Evolutionary conservation across 2,329 filamentous ascomycete species (phyloP), one percentile per base, ranked within the genome.

Genomic region (Rutstroemia sp.): DNA sequence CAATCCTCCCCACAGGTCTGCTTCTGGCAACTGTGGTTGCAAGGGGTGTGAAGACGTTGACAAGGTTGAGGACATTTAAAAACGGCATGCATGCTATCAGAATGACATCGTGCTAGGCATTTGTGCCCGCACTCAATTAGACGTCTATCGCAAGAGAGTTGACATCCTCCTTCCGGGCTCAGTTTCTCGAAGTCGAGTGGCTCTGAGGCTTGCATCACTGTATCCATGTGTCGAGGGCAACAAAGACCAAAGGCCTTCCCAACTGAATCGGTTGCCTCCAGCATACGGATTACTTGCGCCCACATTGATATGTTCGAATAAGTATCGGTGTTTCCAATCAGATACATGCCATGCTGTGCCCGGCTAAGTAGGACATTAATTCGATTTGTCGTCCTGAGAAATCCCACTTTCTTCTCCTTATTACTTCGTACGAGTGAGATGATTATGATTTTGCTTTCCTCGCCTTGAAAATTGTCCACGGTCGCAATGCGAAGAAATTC

Each of bases 341-440:
- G 72, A 64, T 85, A 87, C 77, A 90, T 82, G 0, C 86, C 85
- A 61, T 89, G 80, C 61, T 82, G 73, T 0, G 86, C 86, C 5
- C 87, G 79, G 40, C 79, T 84, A 0, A 89, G 72, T 0, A 88
- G 73, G 0, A 89, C 84, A 57, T 89, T 88, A 69, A 89, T 83
- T 0, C 86, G 78, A 62, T 90, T 88, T 0, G 77, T 72, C 0
- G 83, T 84, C 23, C 72, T 78, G 1, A 92, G 72, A 58, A 91
- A 92, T 0, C 88, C 88, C n/a, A 78, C 78, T 5, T 77, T 79
- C 8, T 70, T 72, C 7, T 77, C 63, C 0, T 68, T 59, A 61
- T 92, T 92, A 70, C 86, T 88, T 42, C 88, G 78, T 0, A 89
- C 86, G 0, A 92, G 72, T 0, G 84, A 88, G 0, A 91, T 73